Evolutionary conservation across 1,139 yeast species (phyloP).

Genomic region (Saccharomyces pastorianus): DNA sequence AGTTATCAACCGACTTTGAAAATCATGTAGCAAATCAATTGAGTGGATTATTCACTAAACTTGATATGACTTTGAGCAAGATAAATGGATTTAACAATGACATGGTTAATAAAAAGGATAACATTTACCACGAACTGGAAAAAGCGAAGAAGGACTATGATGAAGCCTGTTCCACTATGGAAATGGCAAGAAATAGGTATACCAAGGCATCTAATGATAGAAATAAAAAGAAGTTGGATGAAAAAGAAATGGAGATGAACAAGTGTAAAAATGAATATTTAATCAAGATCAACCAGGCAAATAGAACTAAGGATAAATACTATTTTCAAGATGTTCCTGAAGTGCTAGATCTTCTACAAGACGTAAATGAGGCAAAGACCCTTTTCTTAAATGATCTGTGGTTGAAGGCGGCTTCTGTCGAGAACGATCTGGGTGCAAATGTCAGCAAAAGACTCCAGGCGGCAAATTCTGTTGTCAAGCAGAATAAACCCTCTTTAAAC

Average conservation of each 20-base stretch:
- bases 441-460: slow-evolving; percentile 46
- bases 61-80: slow-evolving; percentile 47
- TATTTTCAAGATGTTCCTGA: slow-evolving; percentile 93
- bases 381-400: slow-evolving; percentile 62
- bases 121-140: slow-evolving; percentile 55
- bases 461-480: slow-evolving; percentile 52
- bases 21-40: slow-evolving; percentile 59
- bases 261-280: slow-evolving; percentile 75
- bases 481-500: slow-evolving; percentile 69
- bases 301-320: slow-evolving; percentile 85
- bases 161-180: slow-evolving; percentile 71
- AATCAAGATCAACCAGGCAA: slow-evolving; percentile 73
- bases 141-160: slow-evolving; percentile 74
- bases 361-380: slow-evolving; percentile 73
- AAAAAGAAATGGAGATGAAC: slow-evolving; percentile 75
- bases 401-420: slow-evolving; percentile 57
- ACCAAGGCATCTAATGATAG: slow-evolving; percentile 46
- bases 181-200: slow-evolving; percentile 68
- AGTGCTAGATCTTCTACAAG: slow-evolving; percentile 76
- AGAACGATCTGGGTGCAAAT: slow-evolving; percentile 44
- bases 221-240: slow-evolving; percentile 48
- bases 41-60: slow-evolving; percentile 44
- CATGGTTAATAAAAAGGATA: slow-evolving; percentile 49
- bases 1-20: slow-evolving; percentile 55
- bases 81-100: slow-evolving; percentile 55